A percentile compares a stretch with the other conserved stretches of the same genome.
phyloP scores from a whole-genome alignment of 2,329 filamentous ascomycete species.

The Trichoderma brevicompactum region DNA sequence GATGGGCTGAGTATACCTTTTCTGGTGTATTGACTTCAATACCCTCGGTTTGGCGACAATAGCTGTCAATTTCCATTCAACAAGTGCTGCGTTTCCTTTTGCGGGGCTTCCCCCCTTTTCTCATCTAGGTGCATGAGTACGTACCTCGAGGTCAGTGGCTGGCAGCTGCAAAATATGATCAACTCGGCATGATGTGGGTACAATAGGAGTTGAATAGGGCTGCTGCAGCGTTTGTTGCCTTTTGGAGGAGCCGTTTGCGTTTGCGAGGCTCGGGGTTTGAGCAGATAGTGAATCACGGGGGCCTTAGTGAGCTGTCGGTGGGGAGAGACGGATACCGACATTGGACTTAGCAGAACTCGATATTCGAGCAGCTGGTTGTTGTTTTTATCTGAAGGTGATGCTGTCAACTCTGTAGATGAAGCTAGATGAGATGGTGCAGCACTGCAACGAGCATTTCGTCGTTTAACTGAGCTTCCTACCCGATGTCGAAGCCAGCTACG shows the following conservation, averaged over 20 bases:
- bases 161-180: too few species aligned
- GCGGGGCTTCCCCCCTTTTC: background rate
- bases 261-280: background rate
- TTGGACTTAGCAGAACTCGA: background rate
- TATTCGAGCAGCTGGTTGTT: background rate
- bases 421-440: background rate
- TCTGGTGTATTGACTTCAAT: background rate
- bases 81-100: background rate
- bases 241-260: background rate
- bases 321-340: background rate
- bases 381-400: background rate
- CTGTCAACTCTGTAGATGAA: background rate
- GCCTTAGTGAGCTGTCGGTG: background rate
- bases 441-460: too few species aligned
- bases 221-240: background rate
- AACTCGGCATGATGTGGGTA: background rate
- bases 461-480: background rate
- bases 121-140: background rate
- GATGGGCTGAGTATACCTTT: background rate
- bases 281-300: constrained; percentile 9
- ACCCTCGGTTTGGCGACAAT: constrained; percentile 10
- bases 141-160: background rate
- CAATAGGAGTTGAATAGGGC: background rate
- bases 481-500: background rate
- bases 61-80: constrained; percentile 18